These are phyloP conservation scores for Cryptosporidium tyzzeri DNA, from an alignment of 169 alveolate genomes.

Conservation along the genomic window DNA sequence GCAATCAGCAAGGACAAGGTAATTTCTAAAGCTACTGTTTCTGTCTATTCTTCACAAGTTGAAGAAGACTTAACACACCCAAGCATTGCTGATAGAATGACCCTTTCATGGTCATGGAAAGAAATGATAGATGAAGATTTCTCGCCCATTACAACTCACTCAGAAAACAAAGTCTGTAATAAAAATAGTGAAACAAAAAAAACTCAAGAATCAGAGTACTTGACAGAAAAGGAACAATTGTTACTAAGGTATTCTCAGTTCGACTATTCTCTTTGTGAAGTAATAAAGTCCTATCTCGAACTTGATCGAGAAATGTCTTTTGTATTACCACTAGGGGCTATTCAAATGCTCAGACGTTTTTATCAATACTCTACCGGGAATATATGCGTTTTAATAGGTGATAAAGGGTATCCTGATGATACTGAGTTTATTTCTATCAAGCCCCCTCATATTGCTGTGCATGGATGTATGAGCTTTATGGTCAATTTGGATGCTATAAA, in stretches of 20 bases:
- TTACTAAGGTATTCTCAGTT: slow-evolving; percentile 21
- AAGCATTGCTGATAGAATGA: slow-evolving; percentile 66
- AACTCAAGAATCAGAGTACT: neutral
- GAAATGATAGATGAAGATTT: slow-evolving; percentile 4
- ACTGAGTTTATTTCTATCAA: slow-evolving; percentile 84
- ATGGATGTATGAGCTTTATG: slow-evolving; percentile 88
- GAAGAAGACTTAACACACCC: slow-evolving; percentile 70
- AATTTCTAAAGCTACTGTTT: slow-evolving; percentile 50
- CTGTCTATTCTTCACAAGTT: slow-evolving; percentile 51
- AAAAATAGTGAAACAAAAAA: neutral
- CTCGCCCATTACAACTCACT: neutral
- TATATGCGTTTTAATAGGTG: slow-evolving; percentile 85
- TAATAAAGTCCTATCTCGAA: slow-evolving; percentile 78
- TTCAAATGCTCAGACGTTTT: slow-evolving; percentile 80
- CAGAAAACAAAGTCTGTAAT: slow-evolving; percentile 11
- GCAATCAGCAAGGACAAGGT: slow-evolving; percentile 26
- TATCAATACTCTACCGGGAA: slow-evolving; percentile 79
- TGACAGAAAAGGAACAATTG: neutral
- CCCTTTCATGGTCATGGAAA: slow-evolving; percentile 62
- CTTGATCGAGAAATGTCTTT: slow-evolving; percentile 81
- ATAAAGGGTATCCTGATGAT: slow-evolving; percentile 86
- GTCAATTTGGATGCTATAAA: slow-evolving; percentile 86
- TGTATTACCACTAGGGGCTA: slow-evolving; percentile 86
- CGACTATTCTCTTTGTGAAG: slow-evolving; percentile 49
- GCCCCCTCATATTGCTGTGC: slow-evolving; percentile 88